phyloP scores from a whole-genome alignment of 169 alveolate genomes.

The Plasmodium ovale region DNA sequence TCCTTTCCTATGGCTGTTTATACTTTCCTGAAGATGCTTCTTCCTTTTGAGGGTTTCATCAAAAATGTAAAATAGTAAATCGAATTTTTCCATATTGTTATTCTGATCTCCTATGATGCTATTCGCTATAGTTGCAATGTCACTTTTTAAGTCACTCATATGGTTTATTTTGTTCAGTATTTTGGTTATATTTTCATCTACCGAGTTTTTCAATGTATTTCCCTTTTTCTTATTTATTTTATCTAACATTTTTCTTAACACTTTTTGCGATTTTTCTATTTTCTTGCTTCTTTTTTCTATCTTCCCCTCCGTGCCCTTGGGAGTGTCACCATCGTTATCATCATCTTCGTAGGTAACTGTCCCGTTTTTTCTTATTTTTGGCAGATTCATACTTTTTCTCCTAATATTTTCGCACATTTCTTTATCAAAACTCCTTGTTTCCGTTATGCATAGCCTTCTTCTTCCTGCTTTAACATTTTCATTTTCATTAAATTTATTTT shows the following conservation, averaged over 20 bases:
- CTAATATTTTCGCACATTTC: constrained; percentile 8
- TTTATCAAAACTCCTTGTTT: constrained; percentile 20
- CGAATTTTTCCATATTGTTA: constrained; percentile 26
- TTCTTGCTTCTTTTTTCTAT: constrained; percentile 19
- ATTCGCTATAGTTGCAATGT: constrained; percentile 35
- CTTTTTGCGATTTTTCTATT: constrained; percentile 15
- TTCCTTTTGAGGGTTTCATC: constrained; percentile 16
- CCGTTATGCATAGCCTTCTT: neutral
- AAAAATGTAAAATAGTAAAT: constrained; percentile 38
- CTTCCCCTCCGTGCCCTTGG: neutral
- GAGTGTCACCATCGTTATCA: constrained; percentile 1
- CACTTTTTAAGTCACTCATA: constrained; percentile 19
- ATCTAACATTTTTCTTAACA: constrained; percentile 31
- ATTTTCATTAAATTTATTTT: neutral
- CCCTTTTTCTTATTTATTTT: constrained; percentile 11
- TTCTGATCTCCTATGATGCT: constrained; percentile 43
- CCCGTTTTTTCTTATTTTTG: constrained; percentile 53
- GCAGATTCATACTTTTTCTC: constrained; percentile 39
- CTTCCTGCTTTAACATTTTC: neutral
- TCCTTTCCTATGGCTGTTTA: neutral
- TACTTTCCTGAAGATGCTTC: neutral
- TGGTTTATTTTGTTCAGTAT: constrained; percentile 30
- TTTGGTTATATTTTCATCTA: constrained; percentile 27
- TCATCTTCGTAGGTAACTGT: constrained; percentile 32
- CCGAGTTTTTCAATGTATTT: neutral